These are phyloP conservation scores for Sugiyamaella xylanicola DNA, from an alignment of 1,139 yeast genomes.

Conservation along the genomic window DNA sequence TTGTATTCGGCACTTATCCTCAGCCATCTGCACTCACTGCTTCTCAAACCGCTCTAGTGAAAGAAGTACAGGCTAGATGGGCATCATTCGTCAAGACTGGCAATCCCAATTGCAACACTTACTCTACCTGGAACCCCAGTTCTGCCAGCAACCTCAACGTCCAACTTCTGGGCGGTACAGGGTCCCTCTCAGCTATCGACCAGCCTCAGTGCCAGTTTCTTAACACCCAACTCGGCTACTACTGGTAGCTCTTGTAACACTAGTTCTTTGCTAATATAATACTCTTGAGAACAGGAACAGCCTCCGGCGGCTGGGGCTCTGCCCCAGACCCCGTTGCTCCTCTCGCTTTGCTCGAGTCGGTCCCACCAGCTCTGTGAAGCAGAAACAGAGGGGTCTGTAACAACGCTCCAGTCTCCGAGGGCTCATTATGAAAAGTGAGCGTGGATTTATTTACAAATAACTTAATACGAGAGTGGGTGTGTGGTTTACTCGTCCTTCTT, in stretches of 20 bases:
- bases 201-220: constrained; percentile 11
- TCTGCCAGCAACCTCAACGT: constrained; percentile 6
- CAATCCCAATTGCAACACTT: constrained; percentile 23
- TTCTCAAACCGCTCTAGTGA: constrained; percentile 28
- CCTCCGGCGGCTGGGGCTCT: not conserved
- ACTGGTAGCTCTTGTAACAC: constrained; percentile 1
- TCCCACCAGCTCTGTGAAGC: not conserved
- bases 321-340: not conserved
- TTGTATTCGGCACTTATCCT: constrained; percentile 38
- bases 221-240: constrained; percentile 8
- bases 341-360: not conserved
- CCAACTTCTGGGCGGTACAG: constrained; percentile 4
- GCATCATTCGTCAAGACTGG: constrained; percentile 35
- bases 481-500: constrained; percentile 16
- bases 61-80: constrained; percentile 39
- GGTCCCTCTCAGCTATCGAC: constrained; percentile 11
- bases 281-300: not conserved
- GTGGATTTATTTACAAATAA: constrained; percentile 12
- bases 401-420: not conserved
- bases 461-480: not conserved
- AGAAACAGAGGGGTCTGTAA: not conserved
- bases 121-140: constrained; percentile 21
- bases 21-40: constrained; percentile 22
- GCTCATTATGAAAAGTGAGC: not conserved
- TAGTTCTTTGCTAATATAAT: not conserved